Conservation (phyloP, 352 stramenopile species). For the Pythium periplocum region DNA sequence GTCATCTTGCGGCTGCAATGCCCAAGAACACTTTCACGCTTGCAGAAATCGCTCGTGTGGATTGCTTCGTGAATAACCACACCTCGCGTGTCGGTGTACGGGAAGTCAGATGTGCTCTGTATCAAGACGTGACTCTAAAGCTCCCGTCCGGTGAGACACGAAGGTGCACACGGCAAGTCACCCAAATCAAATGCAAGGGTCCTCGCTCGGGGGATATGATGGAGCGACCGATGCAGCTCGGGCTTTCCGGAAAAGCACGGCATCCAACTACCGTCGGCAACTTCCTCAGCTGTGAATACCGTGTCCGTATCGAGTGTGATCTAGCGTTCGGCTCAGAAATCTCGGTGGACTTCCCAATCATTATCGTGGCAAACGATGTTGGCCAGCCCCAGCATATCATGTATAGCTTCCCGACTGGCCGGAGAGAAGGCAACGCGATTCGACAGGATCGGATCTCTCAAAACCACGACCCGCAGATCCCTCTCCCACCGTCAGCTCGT, state of each 20-base stretch:
- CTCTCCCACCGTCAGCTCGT: no score
- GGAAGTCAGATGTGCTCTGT: conserved; percentile 45
- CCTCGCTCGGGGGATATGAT: conserved; percentile 45
- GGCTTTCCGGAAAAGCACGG: conserved; percentile 43
- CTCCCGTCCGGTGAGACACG: conserved; percentile 27
- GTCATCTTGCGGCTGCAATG: conserved; percentile 58
- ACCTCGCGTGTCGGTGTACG: conserved; percentile 41
- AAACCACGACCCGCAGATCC: no score
- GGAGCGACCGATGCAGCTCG: conserved; percentile 53
- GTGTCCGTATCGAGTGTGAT: conserved; percentile 59
- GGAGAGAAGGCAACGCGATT: no score
- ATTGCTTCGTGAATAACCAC: conserved; percentile 75
- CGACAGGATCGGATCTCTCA: no score
- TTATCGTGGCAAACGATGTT: conserved; percentile 14
- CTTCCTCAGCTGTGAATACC: conserved; percentile 61
- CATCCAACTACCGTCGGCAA: conserved; percentile 46
- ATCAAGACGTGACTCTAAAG: conserved; percentile 55
- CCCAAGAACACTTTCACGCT: conserved; percentile 53
- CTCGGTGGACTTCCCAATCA: conserved; percentile 23
- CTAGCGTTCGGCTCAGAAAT: conserved; percentile 22
- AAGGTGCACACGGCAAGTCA: conserved; percentile 36
- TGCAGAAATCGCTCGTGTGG: conserved; percentile 49
- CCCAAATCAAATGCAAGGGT: conserved; percentile 47
- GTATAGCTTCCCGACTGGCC: no score
- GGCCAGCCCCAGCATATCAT: no score